These are phyloP conservation scores for Parietaria judaica DNA, from an alignment of 306 rosid species.

Conservation along the genomic window DNA sequence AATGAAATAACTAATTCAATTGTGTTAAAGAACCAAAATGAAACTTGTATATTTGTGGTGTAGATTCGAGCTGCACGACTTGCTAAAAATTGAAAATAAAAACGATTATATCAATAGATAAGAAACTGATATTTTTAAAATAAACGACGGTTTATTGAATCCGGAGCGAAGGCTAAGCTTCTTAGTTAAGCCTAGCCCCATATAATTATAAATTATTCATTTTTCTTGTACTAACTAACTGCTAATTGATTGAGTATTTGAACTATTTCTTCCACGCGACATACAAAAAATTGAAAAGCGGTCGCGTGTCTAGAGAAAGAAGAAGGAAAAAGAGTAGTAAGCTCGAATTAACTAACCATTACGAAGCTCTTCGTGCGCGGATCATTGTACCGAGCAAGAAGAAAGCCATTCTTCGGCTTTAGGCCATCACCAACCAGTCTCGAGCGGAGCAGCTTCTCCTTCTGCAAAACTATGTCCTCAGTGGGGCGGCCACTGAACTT, in stretches of 20 bases:
- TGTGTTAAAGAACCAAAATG: too few species aligned
- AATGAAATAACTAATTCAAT: too few species aligned
- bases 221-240: background rate
- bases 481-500: slow-evolving; percentile 78
- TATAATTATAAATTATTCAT: too few species aligned
- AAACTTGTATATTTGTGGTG: too few species aligned
- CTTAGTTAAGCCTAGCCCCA: too few species aligned
- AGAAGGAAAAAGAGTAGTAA: background rate
- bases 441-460: slow-evolving; percentile 46
- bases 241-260: background rate
- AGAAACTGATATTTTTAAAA: too few species aligned
- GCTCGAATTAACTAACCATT: slow-evolving; percentile 48
- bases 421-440: slow-evolving; percentile 51
- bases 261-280: background rate
- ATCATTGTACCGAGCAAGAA: slow-evolving; percentile 94
- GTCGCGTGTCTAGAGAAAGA: background rate
- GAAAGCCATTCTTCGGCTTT: slow-evolving; percentile 61
- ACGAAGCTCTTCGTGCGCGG: slow-evolving; percentile 70
- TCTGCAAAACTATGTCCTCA: slow-evolving; percentile 44
- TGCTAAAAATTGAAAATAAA: too few species aligned
- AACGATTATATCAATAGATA: too few species aligned
- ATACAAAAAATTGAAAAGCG: too few species aligned
- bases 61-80: too few species aligned
- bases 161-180: too few species aligned
- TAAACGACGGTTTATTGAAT: too few species aligned